phyloP scores from a whole-genome alignment of 2,329 filamentous ascomycete species.

The Calonectria pauciramosa region DNA sequence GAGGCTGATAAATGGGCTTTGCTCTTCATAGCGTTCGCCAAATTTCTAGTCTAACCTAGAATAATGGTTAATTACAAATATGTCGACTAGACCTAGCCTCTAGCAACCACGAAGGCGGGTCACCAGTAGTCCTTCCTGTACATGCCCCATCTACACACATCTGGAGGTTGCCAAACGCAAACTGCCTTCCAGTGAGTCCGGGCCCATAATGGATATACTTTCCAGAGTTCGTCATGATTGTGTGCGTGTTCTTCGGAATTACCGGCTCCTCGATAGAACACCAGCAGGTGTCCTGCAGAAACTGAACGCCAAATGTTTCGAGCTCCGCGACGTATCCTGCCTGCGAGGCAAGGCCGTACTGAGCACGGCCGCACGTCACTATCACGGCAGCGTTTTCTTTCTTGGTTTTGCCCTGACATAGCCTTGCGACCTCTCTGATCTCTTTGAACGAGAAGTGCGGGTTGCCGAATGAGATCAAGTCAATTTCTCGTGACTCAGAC shows the following conservation, averaged over 20 bases:
- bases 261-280: conserved; percentile 33
- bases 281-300: conserved; percentile 36
- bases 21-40: too few species aligned
- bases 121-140: neutral
- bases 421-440: conserved; percentile 15
- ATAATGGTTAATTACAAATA: too few species aligned
- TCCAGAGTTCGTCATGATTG: conserved; percentile 37
- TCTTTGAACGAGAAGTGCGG: conserved; percentile 37
- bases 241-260: conserved; percentile 16
- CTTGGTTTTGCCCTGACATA: conserved; percentile 12
- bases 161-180: conserved; percentile 24
- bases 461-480: conserved; percentile 34
- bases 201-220: conserved; percentile 39
- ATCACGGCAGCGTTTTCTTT: neutral
- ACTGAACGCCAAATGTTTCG: conserved; percentile 24
- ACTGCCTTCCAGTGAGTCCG: conserved; percentile 28
- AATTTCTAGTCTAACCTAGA: too few species aligned
- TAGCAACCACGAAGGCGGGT: conserved; percentile 9
- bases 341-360: conserved; percentile 33
- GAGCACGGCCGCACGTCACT: conserved; percentile 27
- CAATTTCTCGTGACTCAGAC: conserved; percentile 8
- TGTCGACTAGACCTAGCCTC: neutral
- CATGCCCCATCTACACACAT: conserved; percentile 21
- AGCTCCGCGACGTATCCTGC: conserved; percentile 24
- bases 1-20: too few species aligned